These are phyloP conservation scores for Naganishia antarctica DNA, from an alignment of 768 basidiomycete species.

Conservation along the genomic window DNA sequence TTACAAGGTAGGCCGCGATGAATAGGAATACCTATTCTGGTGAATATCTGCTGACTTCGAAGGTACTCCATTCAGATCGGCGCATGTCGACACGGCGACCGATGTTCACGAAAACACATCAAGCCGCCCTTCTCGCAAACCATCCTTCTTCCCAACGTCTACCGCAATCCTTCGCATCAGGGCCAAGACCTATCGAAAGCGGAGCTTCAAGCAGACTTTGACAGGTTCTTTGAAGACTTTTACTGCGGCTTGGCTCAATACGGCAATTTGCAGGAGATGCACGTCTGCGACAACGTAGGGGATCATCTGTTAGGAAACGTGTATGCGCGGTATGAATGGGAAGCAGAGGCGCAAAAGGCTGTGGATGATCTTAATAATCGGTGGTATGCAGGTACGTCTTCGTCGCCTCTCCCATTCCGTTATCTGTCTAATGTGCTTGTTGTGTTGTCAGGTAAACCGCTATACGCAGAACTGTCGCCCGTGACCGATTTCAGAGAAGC, in stretches of 20 bases:
- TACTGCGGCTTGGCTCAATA: conserved; percentile 90
- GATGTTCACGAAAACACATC: conserved; percentile 97
- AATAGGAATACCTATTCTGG: neutral
- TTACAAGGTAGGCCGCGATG: conserved; percentile 65
- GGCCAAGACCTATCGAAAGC: conserved; percentile 67
- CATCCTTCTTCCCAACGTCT: conserved; percentile 91
- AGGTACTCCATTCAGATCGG: conserved; percentile 65
- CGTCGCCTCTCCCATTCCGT: neutral
- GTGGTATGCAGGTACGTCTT: conserved; percentile 82
- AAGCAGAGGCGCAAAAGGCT: conserved; percentile 89
- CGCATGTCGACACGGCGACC: conserved; percentile 94
- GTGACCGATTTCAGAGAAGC: conserved; percentile 99
- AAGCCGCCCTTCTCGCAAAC: conserved; percentile 96
- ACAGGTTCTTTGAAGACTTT: conserved; percentile 64
- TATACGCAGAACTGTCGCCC: conserved; percentile 95
- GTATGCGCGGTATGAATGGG: conserved; percentile 97
- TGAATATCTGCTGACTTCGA: neutral
- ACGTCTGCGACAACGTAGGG: conserved; percentile 99
- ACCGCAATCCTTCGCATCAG: conserved; percentile 88
- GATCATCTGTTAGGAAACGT: conserved; percentile 97
- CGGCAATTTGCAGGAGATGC: conserved; percentile 89
- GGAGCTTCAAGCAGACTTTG: conserved; percentile 54
- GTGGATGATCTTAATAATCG: conserved; percentile 89
- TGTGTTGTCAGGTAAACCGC: conserved; percentile 69
- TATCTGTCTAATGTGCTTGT: neutral